These are phyloP conservation scores for Aureobasidium sp. DNA, from an alignment of 2,329 filamentous ascomycete species.

Conservation along the genomic window DNA sequence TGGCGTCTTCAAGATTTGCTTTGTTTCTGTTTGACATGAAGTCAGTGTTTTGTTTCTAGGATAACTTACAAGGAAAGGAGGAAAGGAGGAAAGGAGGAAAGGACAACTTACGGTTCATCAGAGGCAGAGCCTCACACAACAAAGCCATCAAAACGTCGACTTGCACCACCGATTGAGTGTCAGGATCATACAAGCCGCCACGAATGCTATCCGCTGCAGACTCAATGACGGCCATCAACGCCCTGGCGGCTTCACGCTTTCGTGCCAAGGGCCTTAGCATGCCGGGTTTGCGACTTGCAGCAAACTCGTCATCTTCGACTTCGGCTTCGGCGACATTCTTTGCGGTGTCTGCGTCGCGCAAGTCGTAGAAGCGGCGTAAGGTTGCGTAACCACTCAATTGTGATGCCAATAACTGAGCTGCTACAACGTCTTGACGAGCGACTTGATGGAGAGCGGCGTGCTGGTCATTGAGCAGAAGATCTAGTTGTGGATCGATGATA, in stretches of 20 bases:
- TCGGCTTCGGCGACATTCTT: slow-evolving; percentile 7
- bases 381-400: slow-evolving; percentile 90
- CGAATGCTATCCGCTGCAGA: slow-evolving; percentile 86
- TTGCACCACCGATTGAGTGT: slow-evolving; percentile 73
- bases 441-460: slow-evolving; percentile 64
- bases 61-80: too few species aligned
- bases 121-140: slow-evolving; percentile 74
- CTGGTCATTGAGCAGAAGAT: slow-evolving; percentile 62
- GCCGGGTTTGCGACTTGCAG: slow-evolving; percentile 23
- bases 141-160: slow-evolving; percentile 80
- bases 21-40: slow-evolving; percentile 23
- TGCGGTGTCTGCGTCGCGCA: slow-evolving; percentile 62
- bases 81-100: slow-evolving; percentile 4
- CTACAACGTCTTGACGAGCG: slow-evolving; percentile 68
- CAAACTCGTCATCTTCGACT: not conserved
- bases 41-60: slow-evolving; percentile 17
- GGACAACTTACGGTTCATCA: slow-evolving; percentile 52
- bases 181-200: slow-evolving; percentile 78
- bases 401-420: slow-evolving; percentile 73
- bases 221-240: slow-evolving; percentile 74
- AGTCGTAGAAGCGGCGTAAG: slow-evolving; percentile 79
- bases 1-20: slow-evolving; percentile 55
- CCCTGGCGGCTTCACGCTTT: slow-evolving; percentile 63
- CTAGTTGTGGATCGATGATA: slow-evolving; percentile 68
- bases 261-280: slow-evolving; percentile 49